These are phyloP conservation scores for Arabis hirsuta DNA, from an alignment of 345 rosid genomes.

Conservation along the genomic window DNA sequence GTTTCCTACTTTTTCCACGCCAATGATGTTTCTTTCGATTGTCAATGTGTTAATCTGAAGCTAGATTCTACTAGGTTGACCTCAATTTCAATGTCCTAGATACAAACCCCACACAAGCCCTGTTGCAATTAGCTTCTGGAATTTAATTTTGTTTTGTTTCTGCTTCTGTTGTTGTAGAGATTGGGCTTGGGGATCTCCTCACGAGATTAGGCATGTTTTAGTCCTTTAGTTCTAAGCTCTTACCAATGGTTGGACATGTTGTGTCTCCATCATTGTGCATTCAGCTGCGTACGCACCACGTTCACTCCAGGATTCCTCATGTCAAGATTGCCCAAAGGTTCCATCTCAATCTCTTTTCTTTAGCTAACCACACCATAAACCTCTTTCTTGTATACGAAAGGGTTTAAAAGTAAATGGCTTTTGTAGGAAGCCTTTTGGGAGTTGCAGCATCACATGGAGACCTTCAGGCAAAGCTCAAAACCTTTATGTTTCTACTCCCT, in stretches of 20 bases:
- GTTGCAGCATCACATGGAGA: slow-evolving; percentile 42
- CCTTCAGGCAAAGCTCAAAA: slow-evolving; percentile 38
- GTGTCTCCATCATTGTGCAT: slow-evolving; percentile 49
- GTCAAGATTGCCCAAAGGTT: slow-evolving; percentile 47
- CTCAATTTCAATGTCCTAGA: slow-evolving; percentile 1
- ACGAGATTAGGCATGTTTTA: slow-evolving; percentile 39
- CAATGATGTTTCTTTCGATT: not conserved
- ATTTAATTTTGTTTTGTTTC: not conserved
- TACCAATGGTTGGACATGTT: slow-evolving; percentile 59
- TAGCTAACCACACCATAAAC: not conserved
- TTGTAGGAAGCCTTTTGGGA: slow-evolving; percentile 49
- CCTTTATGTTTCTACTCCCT: slow-evolving; percentile 30
- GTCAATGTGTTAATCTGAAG: not conserved
- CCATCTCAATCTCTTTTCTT: not conserved
- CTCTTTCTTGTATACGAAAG: not conserved
- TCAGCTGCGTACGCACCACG: slow-evolving; percentile 50
- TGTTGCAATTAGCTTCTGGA: slow-evolving; percentile 20
- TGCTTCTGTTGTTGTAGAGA: not conserved
- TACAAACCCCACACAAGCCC: not conserved
- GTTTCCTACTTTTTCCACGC: not conserved
- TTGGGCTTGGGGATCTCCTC: slow-evolving; percentile 10
- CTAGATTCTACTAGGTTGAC: slow-evolving; percentile 8
- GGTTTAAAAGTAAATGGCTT: slow-evolving; percentile 2
- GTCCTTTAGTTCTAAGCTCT: slow-evolving; percentile 21
- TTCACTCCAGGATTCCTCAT: slow-evolving; percentile 35